phyloP scores from a whole-genome alignment of 169 alveolate genomes.

The Plasmodium fragile region DNA sequence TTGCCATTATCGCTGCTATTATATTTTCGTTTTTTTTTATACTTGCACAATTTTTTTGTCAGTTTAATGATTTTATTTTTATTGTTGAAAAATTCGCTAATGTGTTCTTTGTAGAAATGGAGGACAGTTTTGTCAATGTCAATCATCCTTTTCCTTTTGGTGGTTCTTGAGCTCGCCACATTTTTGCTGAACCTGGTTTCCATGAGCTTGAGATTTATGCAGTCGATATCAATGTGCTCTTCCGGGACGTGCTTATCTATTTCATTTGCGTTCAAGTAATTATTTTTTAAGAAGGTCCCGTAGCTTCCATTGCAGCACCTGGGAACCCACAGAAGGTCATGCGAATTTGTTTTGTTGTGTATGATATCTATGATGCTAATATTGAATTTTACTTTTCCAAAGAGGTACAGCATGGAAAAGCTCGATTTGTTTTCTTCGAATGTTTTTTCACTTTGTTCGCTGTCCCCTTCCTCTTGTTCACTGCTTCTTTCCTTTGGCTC shows the following conservation, averaged over 20 bases:
- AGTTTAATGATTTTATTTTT: conserved; percentile 68
- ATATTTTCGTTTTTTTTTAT: conserved; percentile 72
- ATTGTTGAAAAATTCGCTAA: conserved; percentile 67
- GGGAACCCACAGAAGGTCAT: conserved; percentile 76
- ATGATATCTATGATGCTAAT: conserved; percentile 73
- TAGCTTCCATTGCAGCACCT: conserved; percentile 74
- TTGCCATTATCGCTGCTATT: conserved; percentile 7
- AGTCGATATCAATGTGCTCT: conserved; percentile 68
- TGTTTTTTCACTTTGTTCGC: background rate
- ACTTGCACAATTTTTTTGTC: conserved; percentile 66
- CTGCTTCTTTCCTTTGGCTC: conserved; percentile 21
- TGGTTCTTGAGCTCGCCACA: conserved; percentile 75
- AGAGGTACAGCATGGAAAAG: conserved; percentile 67
- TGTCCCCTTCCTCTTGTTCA: background rate
- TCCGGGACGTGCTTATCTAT: conserved; percentile 63
- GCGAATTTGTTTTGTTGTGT: conserved; percentile 67
- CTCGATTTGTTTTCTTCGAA: conserved; percentile 71
- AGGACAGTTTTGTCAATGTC: conserved; percentile 75
- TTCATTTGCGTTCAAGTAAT: conserved; percentile 43
- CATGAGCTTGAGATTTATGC: conserved; percentile 65
- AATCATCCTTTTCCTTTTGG: conserved; percentile 77
- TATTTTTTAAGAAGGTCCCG: conserved; percentile 67
- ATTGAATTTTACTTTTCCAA: conserved; percentile 73
- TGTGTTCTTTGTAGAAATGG: conserved; percentile 74
- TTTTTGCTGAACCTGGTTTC: conserved; percentile 74